These are phyloP conservation scores for Pichia insulana DNA, from an alignment of 805 yeast species.

Conservation along the genomic window DNA sequence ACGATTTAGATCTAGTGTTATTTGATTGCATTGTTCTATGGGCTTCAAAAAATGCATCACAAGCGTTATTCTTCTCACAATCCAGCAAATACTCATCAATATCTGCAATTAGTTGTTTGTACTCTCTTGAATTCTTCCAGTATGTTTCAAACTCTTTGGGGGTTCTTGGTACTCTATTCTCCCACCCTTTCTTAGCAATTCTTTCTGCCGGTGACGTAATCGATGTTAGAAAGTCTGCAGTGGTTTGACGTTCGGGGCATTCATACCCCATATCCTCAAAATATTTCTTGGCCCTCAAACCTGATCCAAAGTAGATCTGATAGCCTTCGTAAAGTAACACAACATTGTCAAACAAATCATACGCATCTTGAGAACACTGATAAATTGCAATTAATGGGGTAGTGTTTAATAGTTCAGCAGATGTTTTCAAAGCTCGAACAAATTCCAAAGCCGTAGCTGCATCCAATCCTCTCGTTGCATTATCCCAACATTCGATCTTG, in stretches of 20 bases:
- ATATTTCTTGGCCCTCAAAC: slow-evolving; percentile 29
- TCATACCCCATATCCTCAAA: slow-evolving; percentile 38
- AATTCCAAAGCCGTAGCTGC: slow-evolving; percentile 64
- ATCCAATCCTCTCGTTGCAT: slow-evolving; percentile 65
- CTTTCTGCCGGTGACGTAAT: slow-evolving; percentile 27
- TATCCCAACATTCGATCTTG: slow-evolving; percentile 52
- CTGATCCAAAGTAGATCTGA: slow-evolving; percentile 34
- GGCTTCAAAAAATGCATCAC: slow-evolving; percentile 11
- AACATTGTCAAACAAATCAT: slow-evolving; percentile 36
- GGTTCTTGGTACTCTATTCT: slow-evolving; percentile 32
- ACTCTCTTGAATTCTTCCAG: slow-evolving; percentile 31
- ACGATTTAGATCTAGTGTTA: slow-evolving; percentile 36
- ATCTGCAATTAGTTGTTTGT: slow-evolving; percentile 24
- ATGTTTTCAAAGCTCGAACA: slow-evolving; percentile 46
- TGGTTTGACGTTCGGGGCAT: slow-evolving; percentile 39
- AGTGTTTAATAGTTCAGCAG: slow-evolving; percentile 41
- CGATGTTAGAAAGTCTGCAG: slow-evolving; percentile 39
- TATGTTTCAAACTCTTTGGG: slow-evolving; percentile 32
- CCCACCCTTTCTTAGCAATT: slow-evolving; percentile 26
- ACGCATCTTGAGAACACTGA: slow-evolving; percentile 37
- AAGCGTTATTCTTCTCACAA: slow-evolving; percentile 6
- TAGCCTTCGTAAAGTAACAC: slow-evolving; percentile 35
- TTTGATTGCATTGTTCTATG: slow-evolving; percentile 41
- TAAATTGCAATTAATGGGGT: slow-evolving; percentile 46
- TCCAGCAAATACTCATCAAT: slow-evolving; percentile 27